Evolutionary conservation across 2,329 filamentous ascomycete species (phyloP).

Genomic region (Biscogniauxia sp.): DNA sequence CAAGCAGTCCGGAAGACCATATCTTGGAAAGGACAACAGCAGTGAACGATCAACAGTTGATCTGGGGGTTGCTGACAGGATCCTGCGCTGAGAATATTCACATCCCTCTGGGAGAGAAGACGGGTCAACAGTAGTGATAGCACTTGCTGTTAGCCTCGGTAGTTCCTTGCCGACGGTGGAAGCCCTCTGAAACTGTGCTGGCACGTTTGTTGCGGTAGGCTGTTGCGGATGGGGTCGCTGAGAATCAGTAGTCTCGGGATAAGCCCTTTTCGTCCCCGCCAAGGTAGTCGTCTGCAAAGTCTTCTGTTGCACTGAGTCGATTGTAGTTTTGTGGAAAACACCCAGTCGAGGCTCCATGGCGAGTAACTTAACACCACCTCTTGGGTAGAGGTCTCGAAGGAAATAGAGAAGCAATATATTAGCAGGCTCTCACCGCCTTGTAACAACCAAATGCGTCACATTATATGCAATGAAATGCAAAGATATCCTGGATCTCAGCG

Average conservation of each 20-base stretch:
- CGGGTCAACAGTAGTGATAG: constrained; percentile 40
- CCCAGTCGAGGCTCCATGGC: constrained; percentile 30
- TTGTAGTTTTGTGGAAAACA: constrained; percentile 49
- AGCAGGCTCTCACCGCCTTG: no score
- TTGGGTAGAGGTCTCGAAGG: neutral
- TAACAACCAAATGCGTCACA: no score
- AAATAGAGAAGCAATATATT: neutral
- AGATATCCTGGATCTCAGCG: no score
- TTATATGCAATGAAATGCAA: no score
- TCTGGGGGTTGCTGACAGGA: constrained; percentile 53
- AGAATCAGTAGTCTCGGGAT: constrained; percentile 19
- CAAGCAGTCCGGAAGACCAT: constrained; percentile 59
- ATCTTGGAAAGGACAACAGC: constrained; percentile 60
- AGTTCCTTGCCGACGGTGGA: constrained; percentile 16
- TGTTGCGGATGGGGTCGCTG: neutral
- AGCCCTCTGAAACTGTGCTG: constrained; percentile 25
- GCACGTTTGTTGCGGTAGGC: constrained; percentile 23
- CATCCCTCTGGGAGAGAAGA: constrained; percentile 32
- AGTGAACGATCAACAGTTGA: constrained; percentile 53
- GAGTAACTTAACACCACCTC: neutral
- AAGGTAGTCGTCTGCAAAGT: constrained; percentile 39
- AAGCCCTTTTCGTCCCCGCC: constrained; percentile 49
- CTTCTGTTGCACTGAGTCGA: constrained; percentile 43
- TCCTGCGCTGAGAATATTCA: constrained; percentile 57
- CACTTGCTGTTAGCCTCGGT: constrained; percentile 40